Evolutionary conservation across 768 basidiomycete genomes (phyloP), one percentile per base, ranked within the genome.

Genomic region (Suillus clintonianus): DNA sequence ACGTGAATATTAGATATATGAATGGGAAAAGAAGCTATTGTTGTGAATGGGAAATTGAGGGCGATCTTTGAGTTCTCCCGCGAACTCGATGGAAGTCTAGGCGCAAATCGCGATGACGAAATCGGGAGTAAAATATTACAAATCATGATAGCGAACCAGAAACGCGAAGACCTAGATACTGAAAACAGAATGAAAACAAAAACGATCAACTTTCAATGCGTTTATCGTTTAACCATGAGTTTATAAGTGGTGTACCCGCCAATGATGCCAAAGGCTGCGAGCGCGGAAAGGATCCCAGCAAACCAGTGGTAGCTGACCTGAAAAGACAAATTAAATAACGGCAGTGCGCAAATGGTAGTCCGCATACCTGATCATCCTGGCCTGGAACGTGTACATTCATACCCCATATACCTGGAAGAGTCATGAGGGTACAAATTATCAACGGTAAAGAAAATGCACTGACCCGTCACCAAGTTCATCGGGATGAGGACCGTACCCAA

Each of bases 371-470:
- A 11, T 84, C 75, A 58, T 85, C 87, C 72, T 97, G 84, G 0
- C 95, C 95, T 0, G 97, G 97, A 1, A 99, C 97, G 67, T 92
- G 91, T 0, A 99, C 96, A 80, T 99, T 99, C 97, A 98, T 99
- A 14, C 97, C 96, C 95, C 95, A 97, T 15, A 97, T 78, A 83
- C 93, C 90, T 89, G 62, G 34, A 34, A 14, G 13, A 50, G 34
- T 7, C 53, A 36, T 51, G 43, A 68, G n/a, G 48, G 11, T 37
- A 45, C 36, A 10, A 55, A 27, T 48, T 2, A 22, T 24, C 15
- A 9, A 42, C 32, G 39, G 3, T 27, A 15, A 41, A n/a, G 48
- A 57, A 30, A 53, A 17, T 34, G 13, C 6, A 71, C 82, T 36
- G 61, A 89, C 92, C 96, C 32, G 97, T 99, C 58, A 99, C 87